Evolutionary conservation across 306 rosid genomes (phyloP).

Genomic region (Citrullus mucosospermus): DNA sequence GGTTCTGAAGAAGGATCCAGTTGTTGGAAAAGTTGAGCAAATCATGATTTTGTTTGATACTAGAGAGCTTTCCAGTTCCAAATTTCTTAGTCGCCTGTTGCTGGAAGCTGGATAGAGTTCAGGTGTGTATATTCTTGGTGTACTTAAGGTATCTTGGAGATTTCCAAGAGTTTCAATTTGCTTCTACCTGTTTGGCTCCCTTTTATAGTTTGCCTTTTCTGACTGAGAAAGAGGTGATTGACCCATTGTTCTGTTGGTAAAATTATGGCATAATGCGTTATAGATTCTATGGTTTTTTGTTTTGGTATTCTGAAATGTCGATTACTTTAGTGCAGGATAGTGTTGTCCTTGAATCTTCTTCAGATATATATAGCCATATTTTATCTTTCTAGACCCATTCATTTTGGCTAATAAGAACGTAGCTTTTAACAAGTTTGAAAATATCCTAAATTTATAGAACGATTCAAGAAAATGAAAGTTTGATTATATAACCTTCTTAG

Average conservation of each 20-base stretch:
- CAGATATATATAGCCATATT: neutral
- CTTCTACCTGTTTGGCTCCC: neutral
- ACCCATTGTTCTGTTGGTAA: neutral
- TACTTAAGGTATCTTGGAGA: neutral
- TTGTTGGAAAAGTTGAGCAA: conserved; percentile 76
- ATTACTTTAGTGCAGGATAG: neutral
- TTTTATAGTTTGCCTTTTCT: neutral
- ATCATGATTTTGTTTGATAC: conserved; percentile 7
- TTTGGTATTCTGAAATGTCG: neutral
- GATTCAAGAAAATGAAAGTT: neutral
- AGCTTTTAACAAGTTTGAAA: neutral
- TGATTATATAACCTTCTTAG: neutral
- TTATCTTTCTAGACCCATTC: neutral
- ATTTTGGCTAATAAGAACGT: neutral
- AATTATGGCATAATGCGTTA: neutral
- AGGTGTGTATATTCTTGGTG: neutral
- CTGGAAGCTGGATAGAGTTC: conserved; percentile 12
- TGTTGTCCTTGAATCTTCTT: neutral
- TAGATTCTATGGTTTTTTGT: neutral
- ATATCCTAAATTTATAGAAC: neutral
- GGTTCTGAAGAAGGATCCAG: conserved; percentile 89
- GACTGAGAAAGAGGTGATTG: neutral
- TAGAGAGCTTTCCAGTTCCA: neutral
- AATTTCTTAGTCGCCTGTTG: conserved; percentile 9
- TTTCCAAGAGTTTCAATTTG: neutral